Base-by-base conservation (phyloP, 2,329 filamentous ascomycete genomes). In the Hortaea sp. region DNA sequence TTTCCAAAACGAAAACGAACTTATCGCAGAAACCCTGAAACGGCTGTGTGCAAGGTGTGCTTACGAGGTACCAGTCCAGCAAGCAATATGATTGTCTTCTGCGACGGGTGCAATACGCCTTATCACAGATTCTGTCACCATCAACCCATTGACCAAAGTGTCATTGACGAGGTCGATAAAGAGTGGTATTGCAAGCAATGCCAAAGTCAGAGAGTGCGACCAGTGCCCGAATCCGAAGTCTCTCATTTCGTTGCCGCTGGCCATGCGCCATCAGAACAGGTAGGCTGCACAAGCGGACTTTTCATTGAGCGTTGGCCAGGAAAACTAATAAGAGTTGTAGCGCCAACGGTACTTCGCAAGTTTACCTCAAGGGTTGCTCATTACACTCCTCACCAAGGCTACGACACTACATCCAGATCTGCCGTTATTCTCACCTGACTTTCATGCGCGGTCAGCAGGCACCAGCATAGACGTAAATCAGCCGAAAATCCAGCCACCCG, bases 111-210 rank as follows among this genome's bases (percentile, higher is more conserved):
- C 69, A 85, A 87, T 61, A 73, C 74, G 29, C 78, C 81, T 38
- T 94, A 87, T 77, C 87, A 94, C 64, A 85, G 88, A 62, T 78
- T 79, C 57, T 94, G 87, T 59, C 86, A 94, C 63, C 76, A 85
- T 48, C 86, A 86, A 1, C 75, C 76, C 6, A 85, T 94, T 49
- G 73, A 76, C n/a, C 77, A 82, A 50, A 77, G 82, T 12, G 78
- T 84, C 13, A 76, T 89, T 41, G 73, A 74, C 32, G 76, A 85
- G 49, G 71, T 80, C 52, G 77, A 78, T 51, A 77, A 77, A 49
- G 78, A 81, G 53, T 92, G 86, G 85, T 78, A 80, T 58, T 92
- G 86, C 58, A 67, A 67, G 5, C 70, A 75, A 29, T 90, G 86
- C 61, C 62, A 71, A 63, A 70, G 65, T 42, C 69, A 71, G 53